Evolutionary conservation across 768 basidiomycete species (phyloP).

Genomic region (Rhizopogon sp.): DNA sequence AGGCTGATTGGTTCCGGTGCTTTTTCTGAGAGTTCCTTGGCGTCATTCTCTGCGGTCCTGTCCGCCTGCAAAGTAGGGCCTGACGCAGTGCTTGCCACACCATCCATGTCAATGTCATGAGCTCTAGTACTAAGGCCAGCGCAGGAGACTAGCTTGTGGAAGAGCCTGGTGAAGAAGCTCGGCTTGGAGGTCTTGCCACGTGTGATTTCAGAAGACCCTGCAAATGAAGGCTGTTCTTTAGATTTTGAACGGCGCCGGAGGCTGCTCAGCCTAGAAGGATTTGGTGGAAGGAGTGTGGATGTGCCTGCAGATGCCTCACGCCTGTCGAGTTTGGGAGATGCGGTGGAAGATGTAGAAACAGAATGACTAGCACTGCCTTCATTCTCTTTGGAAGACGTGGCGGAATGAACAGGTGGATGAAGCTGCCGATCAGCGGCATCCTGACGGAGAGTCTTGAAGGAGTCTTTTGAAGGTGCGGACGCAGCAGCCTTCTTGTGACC

Average conservation of each 20-base stretch:
- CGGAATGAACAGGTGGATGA: background rate
- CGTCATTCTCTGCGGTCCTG: background rate
- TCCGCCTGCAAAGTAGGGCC: conserved; percentile 10
- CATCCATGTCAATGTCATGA: conserved; percentile 35
- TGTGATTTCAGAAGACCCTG: background rate
- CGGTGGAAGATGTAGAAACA: background rate
- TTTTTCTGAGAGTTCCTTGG: conserved; percentile 9
- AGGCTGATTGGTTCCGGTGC: background rate
- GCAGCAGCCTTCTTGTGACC: background rate
- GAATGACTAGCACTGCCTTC: background rate
- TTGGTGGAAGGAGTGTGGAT: background rate
- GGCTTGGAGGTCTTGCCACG: conserved; percentile 21
- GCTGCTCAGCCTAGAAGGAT: background rate
- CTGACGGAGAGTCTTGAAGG: conserved; percentile 2
- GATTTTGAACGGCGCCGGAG: background rate
- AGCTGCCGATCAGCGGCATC: background rate
- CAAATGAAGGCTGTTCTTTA: background rate
- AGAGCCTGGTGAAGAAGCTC: conserved; percentile 46
- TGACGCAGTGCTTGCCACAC: background rate
- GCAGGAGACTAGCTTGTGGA: conserved; percentile 54
- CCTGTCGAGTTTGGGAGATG: background rate
- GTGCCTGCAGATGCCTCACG: background rate
- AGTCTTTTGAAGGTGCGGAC: background rate
- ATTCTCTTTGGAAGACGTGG: background rate
- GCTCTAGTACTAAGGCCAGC: conserved; percentile 37